Conservation (phyloP, 345 rosid genomes). For the Populus euphratica region DNA sequence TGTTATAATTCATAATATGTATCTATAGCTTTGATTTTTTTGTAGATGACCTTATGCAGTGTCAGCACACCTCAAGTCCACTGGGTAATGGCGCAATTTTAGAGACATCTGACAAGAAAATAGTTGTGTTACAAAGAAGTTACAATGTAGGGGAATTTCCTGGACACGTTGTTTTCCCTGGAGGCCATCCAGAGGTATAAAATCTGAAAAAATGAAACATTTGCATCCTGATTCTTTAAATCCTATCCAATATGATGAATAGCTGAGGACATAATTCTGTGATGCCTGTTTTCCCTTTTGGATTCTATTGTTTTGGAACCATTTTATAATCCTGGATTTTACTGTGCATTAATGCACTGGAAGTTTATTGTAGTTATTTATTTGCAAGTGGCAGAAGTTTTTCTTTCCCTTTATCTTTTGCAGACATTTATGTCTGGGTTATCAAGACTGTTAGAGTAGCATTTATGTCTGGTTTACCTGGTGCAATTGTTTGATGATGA, state of each 20-base stretch:
- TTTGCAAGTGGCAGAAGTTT: neutral
- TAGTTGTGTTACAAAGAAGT: conserved; percentile 71
- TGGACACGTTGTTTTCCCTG: conserved; percentile 83
- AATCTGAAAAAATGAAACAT: neutral
- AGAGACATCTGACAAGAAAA: conserved; percentile 69
- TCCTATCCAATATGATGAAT: neutral
- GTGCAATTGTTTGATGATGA: conserved; percentile 14
- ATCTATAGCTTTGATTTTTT: conserved; percentile 8
- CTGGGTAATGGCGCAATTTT: conserved; percentile 78
- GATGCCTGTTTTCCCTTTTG: neutral
- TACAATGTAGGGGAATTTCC: conserved; percentile 90
- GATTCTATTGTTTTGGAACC: neutral
- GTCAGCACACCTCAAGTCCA: conserved; percentile 80
- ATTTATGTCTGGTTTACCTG: neutral
- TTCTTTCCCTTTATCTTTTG: neutral
- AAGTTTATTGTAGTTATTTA: neutral
- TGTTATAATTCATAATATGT: conserved; percentile 2
- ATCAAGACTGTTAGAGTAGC: neutral
- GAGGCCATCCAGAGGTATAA: conserved; percentile 90
- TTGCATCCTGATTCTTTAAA: conserved; percentile 2
- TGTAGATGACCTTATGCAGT: conserved; percentile 55
- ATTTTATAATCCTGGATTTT: neutral
- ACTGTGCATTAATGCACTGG: neutral
- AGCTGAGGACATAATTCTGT: neutral
- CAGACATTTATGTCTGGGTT: neutral